Percentiles rank a stretch among this genome's conserved stretches.
Conservation (phyloP, 1,139 yeast species). For the Pichia sp. region DNA sequence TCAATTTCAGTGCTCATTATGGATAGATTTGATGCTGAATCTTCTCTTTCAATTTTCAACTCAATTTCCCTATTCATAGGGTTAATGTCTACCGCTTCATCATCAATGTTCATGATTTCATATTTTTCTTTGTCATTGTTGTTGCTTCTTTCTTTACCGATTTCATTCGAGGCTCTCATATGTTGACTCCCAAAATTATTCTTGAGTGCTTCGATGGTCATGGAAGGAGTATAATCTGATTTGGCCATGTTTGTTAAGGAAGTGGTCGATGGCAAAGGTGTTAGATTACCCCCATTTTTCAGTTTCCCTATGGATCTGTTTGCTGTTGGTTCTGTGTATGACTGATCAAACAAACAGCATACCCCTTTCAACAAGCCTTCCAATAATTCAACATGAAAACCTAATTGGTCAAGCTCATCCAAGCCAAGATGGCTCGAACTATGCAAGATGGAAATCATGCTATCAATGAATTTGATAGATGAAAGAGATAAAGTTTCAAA, state of each 20-base stretch:
- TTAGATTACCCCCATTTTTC: neutral
- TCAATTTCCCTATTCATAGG: constrained; percentile 20
- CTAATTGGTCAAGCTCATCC: constrained; percentile 26
- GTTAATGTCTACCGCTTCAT: constrained; percentile 12
- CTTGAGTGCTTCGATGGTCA: constrained; percentile 7
- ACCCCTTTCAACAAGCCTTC: constrained; percentile 62
- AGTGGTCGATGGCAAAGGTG: constrained; percentile 20
- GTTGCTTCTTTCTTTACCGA: neutral
- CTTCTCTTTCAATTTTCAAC: constrained; percentile 12
- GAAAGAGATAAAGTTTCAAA: constrained; percentile 49
- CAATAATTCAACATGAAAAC: constrained; percentile 24
- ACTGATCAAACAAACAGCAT: constrained; percentile 73
- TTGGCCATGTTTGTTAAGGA: constrained; percentile 17
- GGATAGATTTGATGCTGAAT: constrained; percentile 18
- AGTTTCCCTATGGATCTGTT: constrained; percentile 13
- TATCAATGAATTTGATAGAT: constrained; percentile 39
- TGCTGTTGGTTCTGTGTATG: constrained; percentile 27
- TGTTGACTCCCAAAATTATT: neutral
- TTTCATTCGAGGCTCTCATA: neutral
- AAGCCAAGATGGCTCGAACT: constrained; percentile 25
- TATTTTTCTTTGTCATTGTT: constrained; percentile 9
- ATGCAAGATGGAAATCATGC: constrained; percentile 25
- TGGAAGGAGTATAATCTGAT: constrained; percentile 9
- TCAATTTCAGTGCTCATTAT: constrained; percentile 28
- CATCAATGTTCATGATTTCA: constrained; percentile 9